A percentile compares a stretch with the other conserved stretches of the same genome.
Evolutionary conservation across 257 asterid species (phyloP).

Genomic region (Fraxinus cuspidata): DNA sequence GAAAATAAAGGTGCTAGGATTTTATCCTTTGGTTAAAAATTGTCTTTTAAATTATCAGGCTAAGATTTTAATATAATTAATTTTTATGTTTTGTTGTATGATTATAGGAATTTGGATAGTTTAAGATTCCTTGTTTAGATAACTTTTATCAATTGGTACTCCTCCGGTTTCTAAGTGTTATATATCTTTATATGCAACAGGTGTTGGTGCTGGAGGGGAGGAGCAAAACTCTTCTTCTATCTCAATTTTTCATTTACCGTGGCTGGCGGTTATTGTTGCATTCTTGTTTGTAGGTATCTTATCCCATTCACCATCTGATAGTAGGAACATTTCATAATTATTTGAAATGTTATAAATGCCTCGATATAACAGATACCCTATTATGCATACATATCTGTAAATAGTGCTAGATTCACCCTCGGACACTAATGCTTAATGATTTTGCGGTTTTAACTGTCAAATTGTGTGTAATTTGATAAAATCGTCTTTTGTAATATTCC

Average conservation of each 20-base stretch:
- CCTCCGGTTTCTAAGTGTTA: background rate
- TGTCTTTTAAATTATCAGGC: background rate
- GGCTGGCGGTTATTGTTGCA: slow-evolving; percentile 82
- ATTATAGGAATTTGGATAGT: slow-evolving; percentile 14
- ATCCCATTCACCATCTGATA: slow-evolving; percentile 48
- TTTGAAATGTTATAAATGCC: background rate
- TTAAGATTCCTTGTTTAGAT: slow-evolving; percentile 19
- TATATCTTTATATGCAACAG: slow-evolving; percentile 34
- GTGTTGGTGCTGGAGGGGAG: slow-evolving; percentile 99
- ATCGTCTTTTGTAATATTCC: background rate
- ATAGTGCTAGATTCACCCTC: background rate
- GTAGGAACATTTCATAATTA: slow-evolving; percentile 2
- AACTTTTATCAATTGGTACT: background rate
- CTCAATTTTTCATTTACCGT: slow-evolving; percentile 68
- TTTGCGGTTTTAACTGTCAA: background rate
- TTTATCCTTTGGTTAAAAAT: background rate
- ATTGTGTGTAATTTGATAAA: background rate
- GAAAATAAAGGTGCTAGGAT: background rate
- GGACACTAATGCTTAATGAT: background rate
- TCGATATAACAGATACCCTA: background rate
- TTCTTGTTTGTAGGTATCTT: slow-evolving; percentile 99
- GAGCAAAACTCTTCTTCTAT: slow-evolving; percentile 68
- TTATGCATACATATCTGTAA: background rate
- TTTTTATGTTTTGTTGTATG: background rate
- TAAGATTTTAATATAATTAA: background rate